Evolutionary conservation across 352 stramenopile genomes (phyloP).

Genomic region (Globisporangium emineosum): DNA sequence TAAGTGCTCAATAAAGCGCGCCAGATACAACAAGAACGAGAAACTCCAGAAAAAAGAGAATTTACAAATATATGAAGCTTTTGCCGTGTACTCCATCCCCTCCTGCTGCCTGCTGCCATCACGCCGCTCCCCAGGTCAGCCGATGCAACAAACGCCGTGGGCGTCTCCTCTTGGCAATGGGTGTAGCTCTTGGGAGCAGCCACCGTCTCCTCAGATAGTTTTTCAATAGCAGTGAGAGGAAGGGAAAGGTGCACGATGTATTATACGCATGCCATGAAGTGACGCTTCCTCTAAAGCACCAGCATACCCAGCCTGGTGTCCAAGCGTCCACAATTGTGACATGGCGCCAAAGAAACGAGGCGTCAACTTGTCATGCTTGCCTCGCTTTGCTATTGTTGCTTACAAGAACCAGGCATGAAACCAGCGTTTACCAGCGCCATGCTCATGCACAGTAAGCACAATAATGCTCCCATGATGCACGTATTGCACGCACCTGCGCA

Average conservation of each 20-base stretch:
- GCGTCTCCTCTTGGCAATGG: too few species aligned
- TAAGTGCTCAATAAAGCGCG: constrained; percentile 11
- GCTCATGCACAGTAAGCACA: background rate
- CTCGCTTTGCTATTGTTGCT: background rate
- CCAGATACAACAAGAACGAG: constrained; percentile 13
- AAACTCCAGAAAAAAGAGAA: background rate
- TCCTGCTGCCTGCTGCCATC: too few species aligned
- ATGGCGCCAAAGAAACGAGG: constrained; percentile 2
- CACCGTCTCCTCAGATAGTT: too few species aligned
- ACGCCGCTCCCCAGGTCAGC: too few species aligned
- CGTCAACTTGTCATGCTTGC: background rate
- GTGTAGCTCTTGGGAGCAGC: too few species aligned
- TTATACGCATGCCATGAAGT: background rate
- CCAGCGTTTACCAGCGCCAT: background rate
- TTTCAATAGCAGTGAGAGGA: too few species aligned
- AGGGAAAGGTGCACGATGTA: background rate
- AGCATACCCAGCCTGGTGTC: background rate
- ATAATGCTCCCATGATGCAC: background rate
- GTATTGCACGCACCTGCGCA: background rate
- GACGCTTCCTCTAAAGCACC: background rate
- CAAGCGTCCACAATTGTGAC: background rate
- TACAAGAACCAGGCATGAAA: background rate
- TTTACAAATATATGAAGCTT: constrained; percentile 17
- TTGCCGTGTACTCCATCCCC: constrained; percentile 6
- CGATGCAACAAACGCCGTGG: too few species aligned